Base-by-base conservation (phyloP, 208 protist genomes). In the Trypanosomatidae sp. region DNA sequence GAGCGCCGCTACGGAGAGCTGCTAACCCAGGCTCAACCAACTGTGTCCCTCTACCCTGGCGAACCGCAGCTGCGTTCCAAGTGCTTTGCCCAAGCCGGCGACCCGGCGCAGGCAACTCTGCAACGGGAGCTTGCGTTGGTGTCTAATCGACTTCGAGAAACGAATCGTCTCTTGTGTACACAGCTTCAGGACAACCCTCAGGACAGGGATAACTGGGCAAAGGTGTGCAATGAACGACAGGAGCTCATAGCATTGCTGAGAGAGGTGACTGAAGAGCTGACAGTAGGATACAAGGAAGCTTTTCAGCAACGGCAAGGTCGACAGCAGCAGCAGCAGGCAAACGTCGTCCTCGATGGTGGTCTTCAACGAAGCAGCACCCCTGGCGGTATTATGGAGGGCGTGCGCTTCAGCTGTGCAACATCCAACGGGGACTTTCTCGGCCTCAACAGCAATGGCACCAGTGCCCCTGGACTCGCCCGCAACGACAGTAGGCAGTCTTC, bases 151-250 rank as follows among this genome's bases (percentile, higher is more conserved):
- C 87, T 98, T 70, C 88, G 91, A 22, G 91, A 96, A 65, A 85
- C 94, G 47, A 93, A 88, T 67, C 90, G 91, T 49, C 73, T 86
- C 17, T 82, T 98, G 41, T 95, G 88, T 80, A 90, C 86, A 50
- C 91, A 95, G 74, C 91, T 98, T 17, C 90, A 91, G 53, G 94
- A 98, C 68, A 96, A 96, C 76, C 94, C 94, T 13, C 94, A 98
- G 71, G 94, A 98, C 71, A 64, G 72, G 19, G 91, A 98, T 77
- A 98, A 98, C 85, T 98, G 94, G 92, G 84, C 84, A 39, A 98
- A 98, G 77, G 81, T 98, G 53, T 76, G 76, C 55, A 96, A 93
- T 72, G 94, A 94, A 75, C 80, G 94, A 2, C 53, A 73, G 19
- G 94, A 98, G 74, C 83, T 98, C 39, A 94, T 89, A 56, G 73